Conservation (phyloP, 805 yeast species). For the Saturnispora dispora region DNA sequence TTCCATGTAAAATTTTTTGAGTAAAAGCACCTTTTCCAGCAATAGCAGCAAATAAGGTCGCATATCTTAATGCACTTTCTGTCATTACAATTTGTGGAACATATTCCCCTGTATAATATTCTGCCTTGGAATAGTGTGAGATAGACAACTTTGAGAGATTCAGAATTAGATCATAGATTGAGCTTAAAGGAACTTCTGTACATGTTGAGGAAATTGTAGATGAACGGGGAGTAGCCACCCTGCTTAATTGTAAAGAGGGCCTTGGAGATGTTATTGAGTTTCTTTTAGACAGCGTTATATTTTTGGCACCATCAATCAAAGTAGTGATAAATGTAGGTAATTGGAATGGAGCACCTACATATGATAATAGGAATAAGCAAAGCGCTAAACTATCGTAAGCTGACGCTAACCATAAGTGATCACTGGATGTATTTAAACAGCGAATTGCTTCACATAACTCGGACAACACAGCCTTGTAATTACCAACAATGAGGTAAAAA, state of each 20-base stretch:
- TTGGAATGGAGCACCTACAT: slow-evolving; percentile 43
- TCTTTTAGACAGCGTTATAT: slow-evolving; percentile 15
- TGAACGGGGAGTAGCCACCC: slow-evolving; percentile 11
- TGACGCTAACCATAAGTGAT: slow-evolving; percentile 81
- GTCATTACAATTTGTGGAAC: slow-evolving; percentile 77
- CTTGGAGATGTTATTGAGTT: slow-evolving; percentile 40
- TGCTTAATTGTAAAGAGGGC: slow-evolving; percentile 31
- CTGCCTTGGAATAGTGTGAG: slow-evolving; percentile 42
- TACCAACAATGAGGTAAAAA: slow-evolving; percentile 73
- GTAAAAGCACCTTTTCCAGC: slow-evolving; percentile 42
- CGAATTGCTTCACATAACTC: slow-evolving; percentile 67
- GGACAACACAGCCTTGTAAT: slow-evolving; percentile 57
- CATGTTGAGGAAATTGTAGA: slow-evolving; percentile 5
- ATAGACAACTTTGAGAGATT: slow-evolving; percentile 32
- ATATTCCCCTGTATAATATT: slow-evolving; percentile 54
- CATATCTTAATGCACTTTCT: slow-evolving; percentile 57
- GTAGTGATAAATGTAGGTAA: slow-evolving; percentile 30
- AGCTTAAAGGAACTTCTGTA: slow-evolving; percentile 16
- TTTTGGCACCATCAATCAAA: slow-evolving; percentile 21
- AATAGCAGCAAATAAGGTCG: slow-evolving; percentile 49
- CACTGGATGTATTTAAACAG: slow-evolving; percentile 52
- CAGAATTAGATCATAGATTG: slow-evolving; percentile 30
- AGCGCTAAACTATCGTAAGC: slow-evolving; percentile 77
- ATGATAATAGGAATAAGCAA: slow-evolving; percentile 51
- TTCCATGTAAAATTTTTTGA: slow-evolving; percentile 31